phyloP scores from a whole-genome alignment of 2,329 filamentous ascomycete species.

The Colletotrichum tanaceti region DNA sequence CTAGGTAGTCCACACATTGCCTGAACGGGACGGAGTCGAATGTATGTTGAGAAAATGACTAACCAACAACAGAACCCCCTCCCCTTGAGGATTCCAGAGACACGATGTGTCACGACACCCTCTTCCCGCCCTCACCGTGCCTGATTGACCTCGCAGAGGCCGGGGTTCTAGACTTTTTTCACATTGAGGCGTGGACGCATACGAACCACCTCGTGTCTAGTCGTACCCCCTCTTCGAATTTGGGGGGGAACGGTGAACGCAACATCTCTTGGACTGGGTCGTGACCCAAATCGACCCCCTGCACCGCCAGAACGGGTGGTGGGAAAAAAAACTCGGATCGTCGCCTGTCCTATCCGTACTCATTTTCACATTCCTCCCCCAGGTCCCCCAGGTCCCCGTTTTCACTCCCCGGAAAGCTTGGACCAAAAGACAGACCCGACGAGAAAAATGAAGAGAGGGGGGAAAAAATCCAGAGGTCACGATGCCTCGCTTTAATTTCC shows the following conservation, averaged over 20 bases:
- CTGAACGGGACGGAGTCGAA: conserved; percentile 12
- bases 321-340: conserved; percentile 34
- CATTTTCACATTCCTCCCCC: background rate
- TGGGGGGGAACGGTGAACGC: background rate
- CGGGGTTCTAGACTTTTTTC: conserved; percentile 22
- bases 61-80: background rate
- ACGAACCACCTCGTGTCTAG: conserved; percentile 6
- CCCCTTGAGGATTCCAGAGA: conserved; percentile 3
- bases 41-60: background rate
- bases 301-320: conserved; percentile 24
- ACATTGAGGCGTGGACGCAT: conserved; percentile 2
- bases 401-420: conserved; percentile 13
- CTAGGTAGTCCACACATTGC: conserved; percentile 7
- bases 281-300: conserved; percentile 24
- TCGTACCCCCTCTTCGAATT: conserved; percentile 17
- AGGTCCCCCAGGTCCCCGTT: background rate
- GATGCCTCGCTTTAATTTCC: conserved; percentile 29
- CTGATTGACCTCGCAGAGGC: conserved; percentile 16
- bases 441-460: background rate
- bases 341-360: conserved; percentile 34
- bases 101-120: conserved; percentile 19
- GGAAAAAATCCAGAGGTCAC: conserved; percentile 20
- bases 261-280: conserved; percentile 11
- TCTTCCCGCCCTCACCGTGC: conserved; percentile 22
- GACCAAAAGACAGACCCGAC: background rate